These are phyloP conservation scores for Phlyctochytrium planicorne DNA, from an alignment of 192 early-diverging fungal genomes.

Conservation along the genomic window DNA sequence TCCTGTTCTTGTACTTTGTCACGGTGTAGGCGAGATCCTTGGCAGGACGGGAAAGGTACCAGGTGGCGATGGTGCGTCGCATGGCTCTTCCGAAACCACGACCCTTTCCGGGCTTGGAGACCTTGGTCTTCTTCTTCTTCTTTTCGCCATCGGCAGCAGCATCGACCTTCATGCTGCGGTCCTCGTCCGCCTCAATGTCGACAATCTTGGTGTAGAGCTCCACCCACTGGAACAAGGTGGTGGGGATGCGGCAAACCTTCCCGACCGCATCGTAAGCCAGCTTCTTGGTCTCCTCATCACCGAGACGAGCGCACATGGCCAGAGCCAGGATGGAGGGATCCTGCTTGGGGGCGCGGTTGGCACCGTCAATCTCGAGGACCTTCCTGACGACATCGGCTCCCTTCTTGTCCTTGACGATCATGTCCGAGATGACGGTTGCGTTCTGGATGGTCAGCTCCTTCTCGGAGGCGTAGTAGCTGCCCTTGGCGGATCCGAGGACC, in stretches of 20 bases:
- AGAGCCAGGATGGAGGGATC: conserved; percentile 6
- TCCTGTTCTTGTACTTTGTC: conserved; percentile 36
- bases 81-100: conserved; percentile 9
- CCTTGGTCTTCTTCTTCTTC: not conserved
- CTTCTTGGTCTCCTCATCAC: not conserved
- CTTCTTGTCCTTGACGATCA: not conserved
- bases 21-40: conserved; percentile 17
- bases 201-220: not conserved
- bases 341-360: conserved; percentile 5
- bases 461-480: conserved; percentile 1
- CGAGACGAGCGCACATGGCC: not conserved
- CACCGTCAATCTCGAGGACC: not conserved
- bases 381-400: conserved; percentile 1
- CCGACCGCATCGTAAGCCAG: not conserved
- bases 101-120: not conserved
- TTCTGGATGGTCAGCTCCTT: conserved; percentile 5
- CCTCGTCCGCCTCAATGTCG: not conserved
- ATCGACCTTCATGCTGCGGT: not conserved
- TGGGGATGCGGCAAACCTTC: conserved; percentile 14
- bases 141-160: not conserved
- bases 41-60: conserved; percentile 13
- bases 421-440: not conserved
- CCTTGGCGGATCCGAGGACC: conserved; percentile 15
- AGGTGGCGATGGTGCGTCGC: conserved; percentile 18
- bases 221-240: conserved; percentile 8